Evolutionary conservation across 164 flowering plant genomes (phyloP).

Genomic region (Liriodendron chinense): DNA sequence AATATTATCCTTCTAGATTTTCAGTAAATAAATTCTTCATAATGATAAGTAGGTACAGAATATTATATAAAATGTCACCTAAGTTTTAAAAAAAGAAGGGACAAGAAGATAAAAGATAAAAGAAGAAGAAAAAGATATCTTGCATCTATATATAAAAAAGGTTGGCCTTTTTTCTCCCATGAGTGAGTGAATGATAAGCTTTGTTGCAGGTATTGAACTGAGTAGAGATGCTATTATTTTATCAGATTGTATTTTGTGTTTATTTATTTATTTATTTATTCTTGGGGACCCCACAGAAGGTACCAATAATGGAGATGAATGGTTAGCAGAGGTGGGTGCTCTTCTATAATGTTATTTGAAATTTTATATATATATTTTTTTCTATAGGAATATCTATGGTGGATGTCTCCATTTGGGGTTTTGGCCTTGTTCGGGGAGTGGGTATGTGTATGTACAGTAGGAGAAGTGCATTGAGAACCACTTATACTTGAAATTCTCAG

Average conservation of each 20-base stretch:
- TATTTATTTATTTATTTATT: neutral
- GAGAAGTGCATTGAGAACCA: slow-evolving; percentile 26
- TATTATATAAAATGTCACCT: neutral
- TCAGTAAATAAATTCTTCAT: neutral
- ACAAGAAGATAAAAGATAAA: neutral
- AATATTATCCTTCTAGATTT: neutral
- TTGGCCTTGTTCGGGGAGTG: slow-evolving; percentile 23
- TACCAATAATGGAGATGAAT: slow-evolving; percentile 28
- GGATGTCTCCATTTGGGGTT: slow-evolving; percentile 16
- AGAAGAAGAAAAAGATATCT: neutral
- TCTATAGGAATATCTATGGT: slow-evolving; percentile 23
- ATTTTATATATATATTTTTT: no score
- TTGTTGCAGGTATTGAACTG: slow-evolving; percentile 6
- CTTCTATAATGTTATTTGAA: slow-evolving; percentile 3
- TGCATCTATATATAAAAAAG: neutral
- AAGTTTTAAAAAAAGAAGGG: no score
- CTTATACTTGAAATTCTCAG: slow-evolving; percentile 29
- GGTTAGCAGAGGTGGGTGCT: slow-evolving; percentile 11
- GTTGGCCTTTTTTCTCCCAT: neutral
- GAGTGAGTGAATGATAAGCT: slow-evolving; percentile 8
- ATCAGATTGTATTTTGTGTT: neutral
- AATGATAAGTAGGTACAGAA: neutral
- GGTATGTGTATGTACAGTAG: slow-evolving; percentile 26
- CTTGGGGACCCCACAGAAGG: slow-evolving; percentile 15
- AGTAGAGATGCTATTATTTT: slow-evolving; percentile 22